These are phyloP conservation scores for Eimeria maxima DNA, from an alignment of 169 alveolate species.

Conservation along the genomic window DNA sequence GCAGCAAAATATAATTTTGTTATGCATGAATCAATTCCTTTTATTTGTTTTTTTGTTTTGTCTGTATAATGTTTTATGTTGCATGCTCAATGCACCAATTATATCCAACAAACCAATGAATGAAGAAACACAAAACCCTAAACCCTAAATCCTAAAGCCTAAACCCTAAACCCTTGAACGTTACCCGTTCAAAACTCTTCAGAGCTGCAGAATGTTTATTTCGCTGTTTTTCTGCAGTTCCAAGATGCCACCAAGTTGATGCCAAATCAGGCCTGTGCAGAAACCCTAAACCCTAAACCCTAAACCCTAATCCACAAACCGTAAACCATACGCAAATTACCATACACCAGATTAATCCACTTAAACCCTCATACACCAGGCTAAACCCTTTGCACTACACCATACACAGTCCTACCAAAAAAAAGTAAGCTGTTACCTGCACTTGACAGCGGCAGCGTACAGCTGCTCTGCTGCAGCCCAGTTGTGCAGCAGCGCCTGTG, in stretches of 20 bases:
- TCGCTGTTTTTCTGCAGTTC: not conserved
- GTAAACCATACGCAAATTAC: constrained; percentile 2
- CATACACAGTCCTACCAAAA: not conserved
- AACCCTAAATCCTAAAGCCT: constrained; percentile 23
- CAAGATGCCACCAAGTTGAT: constrained; percentile 12
- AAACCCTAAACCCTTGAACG: not conserved
- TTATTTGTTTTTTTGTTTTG: no score
- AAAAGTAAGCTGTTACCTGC: not conserved
- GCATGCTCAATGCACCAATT: no score
- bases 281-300: constrained; percentile 40
- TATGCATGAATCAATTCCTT: not conserved
- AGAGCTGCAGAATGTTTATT: not conserved
- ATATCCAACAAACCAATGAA: not conserved
- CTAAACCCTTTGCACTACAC: not conserved
- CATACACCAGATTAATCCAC: not conserved
- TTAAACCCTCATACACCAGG: not conserved
- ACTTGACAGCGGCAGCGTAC: constrained; percentile 8
- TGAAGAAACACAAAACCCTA: not conserved
- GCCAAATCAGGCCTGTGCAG: not conserved
- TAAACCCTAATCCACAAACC: constrained; percentile 33
- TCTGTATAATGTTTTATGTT: no score
- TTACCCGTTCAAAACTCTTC: not conserved
- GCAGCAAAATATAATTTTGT: not conserved
- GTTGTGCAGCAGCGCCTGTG: constrained; percentile 49
- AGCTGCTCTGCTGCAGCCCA: constrained; percentile 43